Conservation (phyloP, 441 rosid species). For the Populus hybrid region DNA sequence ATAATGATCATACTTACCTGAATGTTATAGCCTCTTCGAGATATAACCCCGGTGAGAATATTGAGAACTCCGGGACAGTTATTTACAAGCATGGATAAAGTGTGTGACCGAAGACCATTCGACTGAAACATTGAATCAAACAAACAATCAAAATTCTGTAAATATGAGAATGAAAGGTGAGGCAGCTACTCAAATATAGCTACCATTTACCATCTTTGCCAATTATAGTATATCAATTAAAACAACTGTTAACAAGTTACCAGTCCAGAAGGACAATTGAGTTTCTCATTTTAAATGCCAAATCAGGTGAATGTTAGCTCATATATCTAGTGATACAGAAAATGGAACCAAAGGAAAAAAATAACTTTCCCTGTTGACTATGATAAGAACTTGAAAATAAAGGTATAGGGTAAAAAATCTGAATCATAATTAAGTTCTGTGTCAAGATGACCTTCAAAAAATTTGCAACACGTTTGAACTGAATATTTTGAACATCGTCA, state of each 20-base stretch:
- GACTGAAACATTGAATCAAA: conserved; percentile 39
- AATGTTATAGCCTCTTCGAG: conserved; percentile 74
- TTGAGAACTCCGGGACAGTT: conserved; percentile 72
- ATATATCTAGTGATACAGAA: not conserved
- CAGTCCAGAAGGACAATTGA: not conserved
- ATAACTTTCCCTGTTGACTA: not conserved
- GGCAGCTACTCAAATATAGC: not conserved
- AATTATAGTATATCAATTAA: not conserved
- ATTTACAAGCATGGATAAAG: conserved; percentile 63
- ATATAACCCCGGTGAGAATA: conserved; percentile 60
- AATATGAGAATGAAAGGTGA: conserved; percentile 7
- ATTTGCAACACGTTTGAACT: not conserved
- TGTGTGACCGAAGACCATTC: conserved; percentile 63
- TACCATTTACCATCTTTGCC: not conserved
- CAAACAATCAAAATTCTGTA: conserved; percentile 8
- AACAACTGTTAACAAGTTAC: not conserved
- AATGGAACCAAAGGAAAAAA: not conserved
- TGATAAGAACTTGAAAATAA: not conserved
- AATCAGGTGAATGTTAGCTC: not conserved
- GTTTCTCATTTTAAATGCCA: not conserved
- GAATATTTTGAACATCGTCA: not conserved
- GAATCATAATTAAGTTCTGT: not conserved
- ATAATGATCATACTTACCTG: conserved; percentile 38
- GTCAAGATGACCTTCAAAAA: not conserved
- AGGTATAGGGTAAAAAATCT: not conserved